These are phyloP conservation scores for Cronartium quercuum DNA, from an alignment of 1,284 basidiomycete genomes.

Conservation along the genomic window DNA sequence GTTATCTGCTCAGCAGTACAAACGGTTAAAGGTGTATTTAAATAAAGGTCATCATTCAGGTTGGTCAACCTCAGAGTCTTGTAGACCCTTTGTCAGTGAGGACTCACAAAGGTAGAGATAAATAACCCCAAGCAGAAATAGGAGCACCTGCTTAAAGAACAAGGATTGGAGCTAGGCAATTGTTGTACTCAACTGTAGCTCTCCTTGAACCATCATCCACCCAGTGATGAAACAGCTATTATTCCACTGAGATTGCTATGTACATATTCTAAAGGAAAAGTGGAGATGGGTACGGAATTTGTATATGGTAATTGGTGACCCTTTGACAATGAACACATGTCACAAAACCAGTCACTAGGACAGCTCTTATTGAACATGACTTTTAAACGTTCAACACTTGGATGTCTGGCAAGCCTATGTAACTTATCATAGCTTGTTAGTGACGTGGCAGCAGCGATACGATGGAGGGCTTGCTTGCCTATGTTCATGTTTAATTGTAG, in stretches of 20 bases:
- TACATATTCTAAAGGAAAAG: not conserved
- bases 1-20: too few relatives aligned
- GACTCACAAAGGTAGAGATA: too few relatives aligned
- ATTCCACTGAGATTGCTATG: conserved; percentile 20
- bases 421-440: not conserved
- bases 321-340: not conserved
- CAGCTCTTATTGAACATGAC: not conserved
- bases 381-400: not conserved
- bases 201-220: too few relatives aligned
- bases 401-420: not conserved
- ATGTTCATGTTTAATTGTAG: not conserved
- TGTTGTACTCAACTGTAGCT: too few relatives aligned
- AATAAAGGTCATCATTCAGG: too few relatives aligned
- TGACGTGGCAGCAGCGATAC: not conserved
- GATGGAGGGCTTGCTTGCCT: not conserved
- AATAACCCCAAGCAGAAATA: too few relatives aligned
- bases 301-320: not conserved
- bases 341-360: not conserved
- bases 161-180: too few relatives aligned
- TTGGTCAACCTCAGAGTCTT: too few relatives aligned
- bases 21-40: too few relatives aligned
- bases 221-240: conserved; percentile 7
- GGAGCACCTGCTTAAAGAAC: too few relatives aligned
- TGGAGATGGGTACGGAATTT: not conserved
- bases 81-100: too few relatives aligned